phyloP scores from a whole-genome alignment of 208 protist genomes.

The Trypanosoma cruzi region DNA sequence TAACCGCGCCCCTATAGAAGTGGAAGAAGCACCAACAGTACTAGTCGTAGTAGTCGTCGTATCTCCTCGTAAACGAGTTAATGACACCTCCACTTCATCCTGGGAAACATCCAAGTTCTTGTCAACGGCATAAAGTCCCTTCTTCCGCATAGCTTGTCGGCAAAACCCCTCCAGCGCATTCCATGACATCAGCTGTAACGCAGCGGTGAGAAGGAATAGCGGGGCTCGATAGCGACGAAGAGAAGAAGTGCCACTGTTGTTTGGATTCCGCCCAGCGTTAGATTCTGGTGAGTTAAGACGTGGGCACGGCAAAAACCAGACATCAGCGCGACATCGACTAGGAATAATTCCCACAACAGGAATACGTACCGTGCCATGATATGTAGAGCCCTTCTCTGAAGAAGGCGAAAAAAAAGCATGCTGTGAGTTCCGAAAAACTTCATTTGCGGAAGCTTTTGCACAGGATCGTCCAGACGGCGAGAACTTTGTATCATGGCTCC shows the following conservation, averaged over 20 bases:
- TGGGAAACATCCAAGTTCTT: not conserved
- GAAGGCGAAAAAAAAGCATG: not conserved
- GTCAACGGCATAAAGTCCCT: not conserved
- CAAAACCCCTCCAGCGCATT: constrained; percentile 63
- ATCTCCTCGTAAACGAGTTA: not conserved
- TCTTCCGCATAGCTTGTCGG: constrained; percentile 3
- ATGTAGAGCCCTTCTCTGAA: not conserved
- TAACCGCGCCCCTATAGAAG: not conserved
- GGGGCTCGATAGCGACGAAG: constrained; percentile 52
- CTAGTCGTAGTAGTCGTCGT: not conserved
- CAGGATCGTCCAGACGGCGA: not conserved
- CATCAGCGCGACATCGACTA: constrained; percentile 76
- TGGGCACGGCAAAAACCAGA: constrained; percentile 58
- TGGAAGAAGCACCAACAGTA: not conserved
- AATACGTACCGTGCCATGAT: constrained; percentile 5
- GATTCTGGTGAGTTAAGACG: constrained; percentile 2
- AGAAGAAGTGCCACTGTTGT: not conserved
- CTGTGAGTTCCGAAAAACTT: not conserved
- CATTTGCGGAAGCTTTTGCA: constrained; percentile 2
- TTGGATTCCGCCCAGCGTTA: constrained; percentile 16
- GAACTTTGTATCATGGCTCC: constrained; percentile 10
- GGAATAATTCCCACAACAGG: constrained; percentile 54
- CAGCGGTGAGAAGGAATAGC: constrained; percentile 71
- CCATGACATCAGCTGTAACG: constrained; percentile 83
- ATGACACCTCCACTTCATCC: not conserved